These are phyloP conservation scores for Gardenia jasminoides DNA, from an alignment of 257 asterid genomes.

Conservation along the genomic window DNA sequence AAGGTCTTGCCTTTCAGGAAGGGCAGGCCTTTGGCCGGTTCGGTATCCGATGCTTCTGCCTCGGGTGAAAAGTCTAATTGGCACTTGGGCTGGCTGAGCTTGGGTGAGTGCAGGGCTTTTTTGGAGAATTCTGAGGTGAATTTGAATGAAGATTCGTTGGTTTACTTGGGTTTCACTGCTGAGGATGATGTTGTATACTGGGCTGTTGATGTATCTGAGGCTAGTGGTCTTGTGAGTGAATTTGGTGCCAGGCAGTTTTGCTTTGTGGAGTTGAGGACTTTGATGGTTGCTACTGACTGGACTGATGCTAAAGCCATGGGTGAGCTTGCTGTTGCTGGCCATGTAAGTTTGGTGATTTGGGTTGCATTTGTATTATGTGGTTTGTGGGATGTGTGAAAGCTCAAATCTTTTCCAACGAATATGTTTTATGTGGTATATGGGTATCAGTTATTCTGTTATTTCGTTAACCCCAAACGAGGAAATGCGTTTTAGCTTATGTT, in stretches of 20 bases:
- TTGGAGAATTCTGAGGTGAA: constrained; percentile 59
- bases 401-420: neutral
- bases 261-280: constrained; percentile 92
- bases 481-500: neutral
- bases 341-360: constrained; percentile 44
- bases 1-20: constrained; percentile 78
- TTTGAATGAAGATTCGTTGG: constrained; percentile 65
- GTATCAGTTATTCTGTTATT: no score
- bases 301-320: constrained; percentile 69
- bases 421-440: neutral
- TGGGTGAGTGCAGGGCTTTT: constrained; percentile 58
- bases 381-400: neutral
- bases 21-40: constrained; percentile 81
- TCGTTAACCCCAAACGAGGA: no score
- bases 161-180: constrained; percentile 65
- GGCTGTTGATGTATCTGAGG: constrained; percentile 89
- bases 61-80: constrained; percentile 45
- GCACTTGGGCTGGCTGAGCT: constrained; percentile 79
- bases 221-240: constrained; percentile 49
- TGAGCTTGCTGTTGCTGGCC: constrained; percentile 89
- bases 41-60: constrained; percentile 21
- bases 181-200: constrained; percentile 79
- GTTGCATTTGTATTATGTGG: neutral
- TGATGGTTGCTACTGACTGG: constrained; percentile 99
- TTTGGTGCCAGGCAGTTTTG: constrained; percentile 54